These are phyloP conservation scores for Prunus davidiana DNA, from an alignment of 306 rosid genomes.

Conservation along the genomic window DNA sequence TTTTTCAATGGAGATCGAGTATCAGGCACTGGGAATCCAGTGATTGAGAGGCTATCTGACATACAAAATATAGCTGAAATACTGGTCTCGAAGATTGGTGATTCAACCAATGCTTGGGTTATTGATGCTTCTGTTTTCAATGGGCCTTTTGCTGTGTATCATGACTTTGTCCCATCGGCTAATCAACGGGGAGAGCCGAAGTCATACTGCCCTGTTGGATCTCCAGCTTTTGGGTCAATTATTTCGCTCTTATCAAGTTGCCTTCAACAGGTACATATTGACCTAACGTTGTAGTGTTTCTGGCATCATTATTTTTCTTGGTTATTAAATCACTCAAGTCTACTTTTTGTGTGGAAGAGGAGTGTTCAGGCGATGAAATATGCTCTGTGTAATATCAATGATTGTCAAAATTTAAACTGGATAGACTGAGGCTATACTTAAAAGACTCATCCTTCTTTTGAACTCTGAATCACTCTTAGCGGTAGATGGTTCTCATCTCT, in stretches of 20 bases:
- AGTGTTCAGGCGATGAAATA: too few species aligned
- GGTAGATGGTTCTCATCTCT: neutral
- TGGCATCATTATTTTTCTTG: too few species aligned
- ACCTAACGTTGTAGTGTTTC: too few species aligned
- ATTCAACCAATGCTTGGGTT: slow-evolving; percentile 73
- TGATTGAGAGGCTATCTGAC: slow-evolving; percentile 71
- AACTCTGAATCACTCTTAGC: too few species aligned
- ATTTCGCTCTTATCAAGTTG: slow-evolving; percentile 54
- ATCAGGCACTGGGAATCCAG: slow-evolving; percentile 64
- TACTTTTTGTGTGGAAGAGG: too few species aligned
- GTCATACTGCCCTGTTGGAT: slow-evolving; percentile 53
- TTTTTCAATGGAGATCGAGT: slow-evolving; percentile 81
- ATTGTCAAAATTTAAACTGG: too few species aligned
- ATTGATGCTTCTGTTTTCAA: slow-evolving; percentile 69
- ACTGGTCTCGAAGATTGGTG: slow-evolving; percentile 69
- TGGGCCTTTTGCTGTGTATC: slow-evolving; percentile 79
- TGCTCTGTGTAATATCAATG: too few species aligned
- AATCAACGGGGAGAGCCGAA: slow-evolving; percentile 78
- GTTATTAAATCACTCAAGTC: too few species aligned
- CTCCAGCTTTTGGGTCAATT: slow-evolving; percentile 56
- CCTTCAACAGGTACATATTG: slow-evolving; percentile 54
- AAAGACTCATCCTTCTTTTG: too few species aligned
- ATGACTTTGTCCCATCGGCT: slow-evolving; percentile 63
- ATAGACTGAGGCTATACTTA: too few species aligned
- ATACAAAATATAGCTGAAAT: slow-evolving; percentile 63